Base-by-base conservation (phyloP, 2,329 filamentous ascomycete species). In the Zymoseptoria passerinii region DNA sequence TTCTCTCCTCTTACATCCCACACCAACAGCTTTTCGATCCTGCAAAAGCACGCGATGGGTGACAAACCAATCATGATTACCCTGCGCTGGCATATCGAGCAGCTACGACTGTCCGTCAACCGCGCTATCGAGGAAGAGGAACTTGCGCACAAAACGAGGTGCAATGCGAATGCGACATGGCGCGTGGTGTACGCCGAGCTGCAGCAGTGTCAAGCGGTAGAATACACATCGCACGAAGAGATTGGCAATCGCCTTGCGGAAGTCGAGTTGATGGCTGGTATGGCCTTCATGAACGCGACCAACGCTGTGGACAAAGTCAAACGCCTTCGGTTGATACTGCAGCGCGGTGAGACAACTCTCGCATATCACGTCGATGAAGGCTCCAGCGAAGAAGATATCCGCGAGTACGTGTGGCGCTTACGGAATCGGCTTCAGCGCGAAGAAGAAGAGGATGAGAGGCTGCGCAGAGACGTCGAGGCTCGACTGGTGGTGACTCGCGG, bases 251-350 rank as follows among this genome's bases (percentile, higher is more conserved):
- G 35, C 1, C 35, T 40, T 3, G 35, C 35, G 4, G 35, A 40
- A 40, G 72, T 72, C 20, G 65, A 84, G 1, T 71, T 75, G 28
- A 78, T 75, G 1, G 68, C 51, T 28, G 67, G 62, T 56, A 65
- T 61, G 50, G 28, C 18, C 5, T 57, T 67, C 52, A 64, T 63
- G 54, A 56, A 56, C 13, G 55, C 58, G 7, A 28, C 68, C 55
- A 63, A 40, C 10, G 35, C 35, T 16, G 35, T 5, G 16, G 10
- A 40, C 10, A 40, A 40, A 6, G 13, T 40, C 9, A 4, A 6
- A 1, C 35, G 1, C 6, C 10, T 16, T 16, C 35, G 35, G 13
- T 16, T 10, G 16, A 13, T 9, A 10, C 6, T 40, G 8, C 8
- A 40, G 2, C 5, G 35, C 10, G 35, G 10, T 16, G 35, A 40